A percentile compares a stretch with the other conserved stretches of the same genome.
Conservation (phyloP, 2,329 filamentous ascomycete species). For the Diaporthe humulicola region DNA sequence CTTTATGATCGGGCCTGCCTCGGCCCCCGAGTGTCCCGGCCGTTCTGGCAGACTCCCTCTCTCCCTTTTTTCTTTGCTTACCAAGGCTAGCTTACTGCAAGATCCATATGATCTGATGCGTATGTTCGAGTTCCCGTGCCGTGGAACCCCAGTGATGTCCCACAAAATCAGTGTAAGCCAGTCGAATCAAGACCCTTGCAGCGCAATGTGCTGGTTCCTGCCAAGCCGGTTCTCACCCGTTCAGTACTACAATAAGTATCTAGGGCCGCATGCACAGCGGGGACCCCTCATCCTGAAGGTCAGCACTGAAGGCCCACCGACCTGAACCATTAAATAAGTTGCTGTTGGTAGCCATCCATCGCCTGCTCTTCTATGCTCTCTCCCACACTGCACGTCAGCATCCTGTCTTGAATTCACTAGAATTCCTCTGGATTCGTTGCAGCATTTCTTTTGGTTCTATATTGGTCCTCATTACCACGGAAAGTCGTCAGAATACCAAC, state of each 20-base stretch:
- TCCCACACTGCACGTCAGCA: background rate
- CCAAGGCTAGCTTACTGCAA: too few species aligned
- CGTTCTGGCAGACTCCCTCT: too few species aligned
- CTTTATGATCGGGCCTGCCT: too few species aligned
- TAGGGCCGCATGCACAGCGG: background rate
- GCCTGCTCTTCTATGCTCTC: background rate
- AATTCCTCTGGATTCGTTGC: background rate
- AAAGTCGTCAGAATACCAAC: background rate
- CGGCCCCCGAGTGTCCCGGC: too few species aligned
- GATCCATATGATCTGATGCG: background rate
- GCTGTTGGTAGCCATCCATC: background rate
- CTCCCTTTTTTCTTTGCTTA: too few species aligned
- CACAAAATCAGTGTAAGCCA: too few species aligned
- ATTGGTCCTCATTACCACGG: background rate
- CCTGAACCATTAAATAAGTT: constrained; percentile 42
- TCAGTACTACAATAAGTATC: background rate
- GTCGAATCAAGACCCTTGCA: background rate
- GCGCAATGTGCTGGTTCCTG: background rate
- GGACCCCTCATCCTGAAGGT: background rate
- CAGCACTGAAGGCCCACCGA: background rate
- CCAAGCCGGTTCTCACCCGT: constrained; percentile 2
- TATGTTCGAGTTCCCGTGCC: background rate
- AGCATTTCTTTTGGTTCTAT: too few species aligned
- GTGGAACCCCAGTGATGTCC: background rate
- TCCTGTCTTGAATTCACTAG: background rate